Conservation (phyloP, 306 rosid genomes). For the Casuarina cunninghamiana region DNA sequence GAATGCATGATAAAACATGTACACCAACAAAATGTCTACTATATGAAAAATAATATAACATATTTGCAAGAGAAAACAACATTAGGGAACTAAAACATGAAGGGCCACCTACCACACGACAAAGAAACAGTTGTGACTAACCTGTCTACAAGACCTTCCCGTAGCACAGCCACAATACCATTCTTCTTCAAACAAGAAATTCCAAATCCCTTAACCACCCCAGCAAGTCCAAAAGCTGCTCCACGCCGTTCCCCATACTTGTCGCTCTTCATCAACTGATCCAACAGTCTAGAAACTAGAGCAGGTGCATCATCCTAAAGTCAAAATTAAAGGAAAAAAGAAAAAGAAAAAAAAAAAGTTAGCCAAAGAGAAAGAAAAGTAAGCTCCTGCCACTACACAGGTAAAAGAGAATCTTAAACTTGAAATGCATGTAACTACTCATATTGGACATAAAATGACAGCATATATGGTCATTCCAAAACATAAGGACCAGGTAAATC, state of each 20-base stretch:
- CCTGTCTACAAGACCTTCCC: conserved; percentile 85
- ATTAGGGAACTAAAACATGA: not conserved
- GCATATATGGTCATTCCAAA: not conserved
- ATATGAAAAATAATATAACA: no score
- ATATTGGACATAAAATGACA: not conserved
- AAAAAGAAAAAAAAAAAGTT: conserved; percentile 1
- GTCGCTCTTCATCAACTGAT: conserved; percentile 86
- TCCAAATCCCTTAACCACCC: conserved; percentile 93
- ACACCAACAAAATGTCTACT: no score
- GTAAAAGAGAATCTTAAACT: not conserved
- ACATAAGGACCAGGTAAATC: not conserved
- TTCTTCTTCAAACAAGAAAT: conserved; percentile 80
- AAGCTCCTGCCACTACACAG: conserved; percentile 14
- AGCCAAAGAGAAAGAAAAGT: conserved; percentile 19
- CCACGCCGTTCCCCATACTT: conserved; percentile 97
- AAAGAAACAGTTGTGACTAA: conserved; percentile 28
- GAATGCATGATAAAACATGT: not conserved
- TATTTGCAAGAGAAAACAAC: not conserved
- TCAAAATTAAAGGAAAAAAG: not conserved
- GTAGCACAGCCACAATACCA: conserved; percentile 62
- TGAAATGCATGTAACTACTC: not conserved
- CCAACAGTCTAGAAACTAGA: conserved; percentile 76
- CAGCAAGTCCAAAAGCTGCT: conserved; percentile 98
- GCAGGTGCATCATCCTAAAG: conserved; percentile 76
- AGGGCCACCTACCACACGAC: not conserved